phyloP scores from a whole-genome alignment of 176 grass and related monocot species.

The Aegilops tauschii region DNA sequence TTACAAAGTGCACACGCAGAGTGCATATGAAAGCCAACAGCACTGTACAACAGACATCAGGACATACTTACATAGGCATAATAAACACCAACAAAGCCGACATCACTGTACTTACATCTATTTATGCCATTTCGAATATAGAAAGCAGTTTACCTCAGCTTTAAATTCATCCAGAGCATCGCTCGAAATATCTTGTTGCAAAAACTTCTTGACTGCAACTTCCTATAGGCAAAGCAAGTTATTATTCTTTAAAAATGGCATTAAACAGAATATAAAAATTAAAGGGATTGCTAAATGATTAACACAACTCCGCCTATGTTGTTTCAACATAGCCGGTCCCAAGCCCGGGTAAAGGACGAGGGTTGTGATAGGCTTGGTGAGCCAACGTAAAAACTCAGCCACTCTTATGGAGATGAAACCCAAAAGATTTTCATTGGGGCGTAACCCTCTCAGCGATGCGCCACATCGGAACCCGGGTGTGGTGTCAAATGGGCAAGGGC shows the following conservation, averaged over 20 bases:
- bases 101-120: not conserved
- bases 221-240: conserved; percentile 57
- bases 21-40: not conserved
- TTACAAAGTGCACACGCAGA: not conserved
- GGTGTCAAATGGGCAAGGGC: too few species aligned
- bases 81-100: not conserved
- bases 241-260: conserved; percentile 26
- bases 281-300: not conserved
- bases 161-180: conserved; percentile 98
- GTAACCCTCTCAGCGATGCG: too few species aligned
- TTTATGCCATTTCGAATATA: conserved; percentile 20
- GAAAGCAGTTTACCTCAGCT: conserved; percentile 71
- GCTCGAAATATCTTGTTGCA: conserved; percentile 98
- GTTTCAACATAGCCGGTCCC: too few species aligned
- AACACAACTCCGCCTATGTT: not conserved
- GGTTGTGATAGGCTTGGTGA: too few species aligned
- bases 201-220: conserved; percentile 99
- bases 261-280: conserved; percentile 1
- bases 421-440: too few species aligned
- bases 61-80: not conserved
- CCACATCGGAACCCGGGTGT: too few species aligned
- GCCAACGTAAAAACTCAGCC: too few species aligned
- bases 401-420: too few species aligned
- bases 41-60: not conserved
- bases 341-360: too few species aligned